Evolutionary conservation across 371 early-diverging fungal species (phyloP), one percentile per base, ranked within the genome.

Genomic region (Mucor plumbeus): DNA sequence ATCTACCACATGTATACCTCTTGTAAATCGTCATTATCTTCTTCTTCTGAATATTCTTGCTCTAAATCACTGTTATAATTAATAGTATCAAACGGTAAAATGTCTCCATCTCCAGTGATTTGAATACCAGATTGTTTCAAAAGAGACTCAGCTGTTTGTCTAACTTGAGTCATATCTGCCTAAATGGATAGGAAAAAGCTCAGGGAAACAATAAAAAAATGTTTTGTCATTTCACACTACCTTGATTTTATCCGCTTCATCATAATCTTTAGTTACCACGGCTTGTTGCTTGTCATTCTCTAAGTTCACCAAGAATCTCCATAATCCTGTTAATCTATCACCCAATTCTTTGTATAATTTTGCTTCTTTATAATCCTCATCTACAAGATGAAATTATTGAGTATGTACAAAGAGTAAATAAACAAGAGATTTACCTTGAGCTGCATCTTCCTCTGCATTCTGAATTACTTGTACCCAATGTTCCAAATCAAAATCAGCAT

Each of bases 181-280:
- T 70, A 50, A 21, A 55, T 36, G 26, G 53, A 26, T 31, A 26
- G 53, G 31, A 31, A 53, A 44, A 17, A 47, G 10, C 47, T 19
- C 21, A 47, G 21, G 17, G 17, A 19, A 47, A 1, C 44, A 26
- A 1, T 3, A 26, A 26, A 1, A 26, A 26, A 26, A 26, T 1
- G 1, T 1, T 26, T 19, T 47, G 17, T 47, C 17, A 47, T 47
- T 47, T 47, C 21, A 53, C 39, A 59, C 55, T 35, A 87, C 90
- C 84, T 92, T 92, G 17, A 88, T 75, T 59, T 87, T 86, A 50
- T 90, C 91, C 1, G 94, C 94, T 67, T 85, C 78, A 50, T 91
- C 92, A 69, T 89, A 93, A 47, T 93, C 91, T 58, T 93, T 92
- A 19, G 73, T 65, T 38, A 82, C 78, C 3, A 90, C 87, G 7